Evolutionary conservation across 441 rosid species (phyloP).

Genomic region (Iberis amara): DNA sequence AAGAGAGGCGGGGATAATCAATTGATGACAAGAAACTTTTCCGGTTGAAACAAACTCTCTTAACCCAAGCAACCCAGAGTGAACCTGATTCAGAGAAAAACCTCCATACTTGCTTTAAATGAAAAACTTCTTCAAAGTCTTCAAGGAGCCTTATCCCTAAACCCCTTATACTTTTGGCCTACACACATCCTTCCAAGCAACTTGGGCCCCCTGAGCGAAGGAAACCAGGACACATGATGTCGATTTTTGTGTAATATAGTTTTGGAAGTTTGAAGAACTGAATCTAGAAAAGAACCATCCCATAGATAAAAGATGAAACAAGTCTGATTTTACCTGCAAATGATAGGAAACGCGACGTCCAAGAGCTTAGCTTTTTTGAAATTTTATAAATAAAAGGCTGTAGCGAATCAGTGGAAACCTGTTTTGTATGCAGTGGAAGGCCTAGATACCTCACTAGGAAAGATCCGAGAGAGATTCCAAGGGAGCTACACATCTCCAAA

Average conservation of each 20-base stretch:
- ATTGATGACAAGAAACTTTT: neutral
- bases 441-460: neutral
- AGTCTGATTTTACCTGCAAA: neutral
- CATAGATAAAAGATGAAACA: neutral
- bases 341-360: neutral
- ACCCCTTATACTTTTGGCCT: neutral
- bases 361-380: neutral
- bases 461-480: neutral
- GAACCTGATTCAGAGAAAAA: neutral
- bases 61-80: neutral
- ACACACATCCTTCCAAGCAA: neutral
- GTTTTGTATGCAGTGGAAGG: neutral
- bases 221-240: neutral
- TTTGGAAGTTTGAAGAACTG: neutral
- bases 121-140: neutral
- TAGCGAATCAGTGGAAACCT: neutral
- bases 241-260: neutral
- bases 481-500: too few species aligned
- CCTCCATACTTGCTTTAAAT: neutral
- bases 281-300: neutral
- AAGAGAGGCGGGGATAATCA: neutral
- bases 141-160: neutral
- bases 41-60: neutral
- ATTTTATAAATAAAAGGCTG: neutral
- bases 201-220: neutral